Evolutionary conservation across 2,329 filamentous ascomycete genomes (phyloP).

Genomic region (Fusarium nygamai): DNA sequence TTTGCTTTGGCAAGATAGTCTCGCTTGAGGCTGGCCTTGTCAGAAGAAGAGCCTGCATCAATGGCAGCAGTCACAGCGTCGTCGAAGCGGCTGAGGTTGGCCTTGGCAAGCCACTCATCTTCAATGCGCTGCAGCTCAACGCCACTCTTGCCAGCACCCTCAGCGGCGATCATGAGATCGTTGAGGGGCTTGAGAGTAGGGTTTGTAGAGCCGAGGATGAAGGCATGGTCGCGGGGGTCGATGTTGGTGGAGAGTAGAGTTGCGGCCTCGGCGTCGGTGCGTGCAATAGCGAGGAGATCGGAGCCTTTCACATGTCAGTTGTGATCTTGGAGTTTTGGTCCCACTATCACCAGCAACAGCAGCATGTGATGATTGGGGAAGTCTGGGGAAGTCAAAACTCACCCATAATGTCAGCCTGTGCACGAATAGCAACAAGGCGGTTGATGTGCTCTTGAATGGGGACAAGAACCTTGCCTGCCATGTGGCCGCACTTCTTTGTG

Average conservation of each 20-base stretch:
- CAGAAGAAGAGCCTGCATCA: constrained; percentile 70
- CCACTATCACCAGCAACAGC: neutral
- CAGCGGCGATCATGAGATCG: constrained; percentile 90
- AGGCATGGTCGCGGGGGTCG: constrained; percentile 92
- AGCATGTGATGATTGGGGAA: constrained; percentile 26
- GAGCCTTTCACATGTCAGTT: constrained; percentile 61
- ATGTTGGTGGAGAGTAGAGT: constrained; percentile 97
- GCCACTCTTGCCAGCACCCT: constrained; percentile 82
- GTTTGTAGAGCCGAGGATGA: constrained; percentile 92
- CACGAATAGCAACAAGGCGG: constrained; percentile 93
- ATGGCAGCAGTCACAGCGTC: constrained; percentile 89
- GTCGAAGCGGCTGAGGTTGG: constrained; percentile 86
- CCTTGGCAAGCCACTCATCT: constrained; percentile 84
- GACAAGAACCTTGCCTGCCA: constrained; percentile 98
- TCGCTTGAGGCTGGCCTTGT: constrained; percentile 74
- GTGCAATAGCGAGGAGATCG: constrained; percentile 89
- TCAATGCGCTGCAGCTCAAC: constrained; percentile 88
- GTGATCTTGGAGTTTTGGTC: neutral
- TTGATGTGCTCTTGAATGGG: constrained; percentile 99
- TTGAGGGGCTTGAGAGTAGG: constrained; percentile 82
- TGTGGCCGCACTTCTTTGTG: constrained; percentile 99
- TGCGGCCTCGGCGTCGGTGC: constrained; percentile 96
- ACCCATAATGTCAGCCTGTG: constrained; percentile 99
- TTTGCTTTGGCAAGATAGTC: constrained; percentile 75
- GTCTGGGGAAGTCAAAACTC: constrained; percentile 38